Percentiles rank a stretch among this genome's conserved stretches.
phyloP scores from a whole-genome alignment of 2,329 filamentous ascomycete genomes.

The Acrocalymma vagum region DNA sequence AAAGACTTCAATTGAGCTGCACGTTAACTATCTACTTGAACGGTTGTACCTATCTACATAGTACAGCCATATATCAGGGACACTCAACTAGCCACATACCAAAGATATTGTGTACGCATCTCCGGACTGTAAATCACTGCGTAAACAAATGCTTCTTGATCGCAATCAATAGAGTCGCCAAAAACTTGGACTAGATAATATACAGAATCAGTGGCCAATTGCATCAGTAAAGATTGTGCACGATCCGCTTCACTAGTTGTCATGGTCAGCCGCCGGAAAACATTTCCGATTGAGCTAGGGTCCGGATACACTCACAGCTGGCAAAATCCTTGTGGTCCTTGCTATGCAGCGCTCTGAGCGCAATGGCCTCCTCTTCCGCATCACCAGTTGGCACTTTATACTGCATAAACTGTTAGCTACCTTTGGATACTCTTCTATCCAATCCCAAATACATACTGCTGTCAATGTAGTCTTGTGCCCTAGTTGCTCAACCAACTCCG shows the following conservation, averaged over 20 bases:
- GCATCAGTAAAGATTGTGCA: constrained; percentile 41
- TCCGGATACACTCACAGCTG: constrained; percentile 32
- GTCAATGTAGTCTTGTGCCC: constrained; percentile 49
- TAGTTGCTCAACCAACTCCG: constrained; percentile 55
- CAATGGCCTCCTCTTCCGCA: constrained; percentile 46
- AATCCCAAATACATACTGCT: constrained; percentile 31
- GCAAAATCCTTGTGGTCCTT: constrained; percentile 48
- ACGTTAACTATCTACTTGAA: no score
- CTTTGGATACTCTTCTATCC: no score
- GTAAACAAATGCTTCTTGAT: no score
- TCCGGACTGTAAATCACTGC: no score
- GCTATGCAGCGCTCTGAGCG: constrained; percentile 41
- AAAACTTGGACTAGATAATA: no score
- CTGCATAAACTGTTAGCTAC: constrained; percentile 28
- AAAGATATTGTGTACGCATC: no score
- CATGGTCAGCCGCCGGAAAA: constrained; percentile 11
- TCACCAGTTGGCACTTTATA: constrained; percentile 46
- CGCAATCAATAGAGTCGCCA: no score
- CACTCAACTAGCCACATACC: no score
- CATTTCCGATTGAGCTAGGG: not conserved
- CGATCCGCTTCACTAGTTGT: constrained; percentile 40
- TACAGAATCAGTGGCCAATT: no score
- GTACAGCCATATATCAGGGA: no score
- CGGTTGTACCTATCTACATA: no score
- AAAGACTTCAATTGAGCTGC: no score